Evolutionary conservation across 495 filamentous ascomycete genomes (phyloP).

Genomic region (Penicillium odoratum): DNA sequence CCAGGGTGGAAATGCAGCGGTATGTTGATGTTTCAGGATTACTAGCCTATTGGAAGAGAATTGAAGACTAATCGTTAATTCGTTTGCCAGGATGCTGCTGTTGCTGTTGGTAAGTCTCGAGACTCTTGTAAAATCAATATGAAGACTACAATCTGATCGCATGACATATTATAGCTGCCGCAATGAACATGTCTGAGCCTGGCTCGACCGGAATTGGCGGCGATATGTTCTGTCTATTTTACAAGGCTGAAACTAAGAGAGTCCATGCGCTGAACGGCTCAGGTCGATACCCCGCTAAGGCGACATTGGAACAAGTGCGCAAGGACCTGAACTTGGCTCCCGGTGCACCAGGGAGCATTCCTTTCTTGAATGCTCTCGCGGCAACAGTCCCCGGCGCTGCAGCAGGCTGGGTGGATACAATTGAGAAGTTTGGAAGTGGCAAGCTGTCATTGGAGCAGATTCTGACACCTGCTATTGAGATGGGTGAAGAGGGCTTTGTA

Average conservation of each 20-base stretch:
- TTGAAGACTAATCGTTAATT: not conserved
- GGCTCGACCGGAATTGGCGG: slow-evolving; percentile 94
- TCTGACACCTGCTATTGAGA: slow-evolving; percentile 76
- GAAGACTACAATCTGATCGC: not conserved
- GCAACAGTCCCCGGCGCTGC: slow-evolving; percentile 88
- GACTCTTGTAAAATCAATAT: not conserved
- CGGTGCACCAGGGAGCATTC: slow-evolving; percentile 63
- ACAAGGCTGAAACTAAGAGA: slow-evolving; percentile 76
- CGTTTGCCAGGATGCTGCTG: slow-evolving; percentile 75
- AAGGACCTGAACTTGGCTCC: slow-evolving; percentile 66
- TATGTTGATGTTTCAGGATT: slow-evolving; percentile 40
- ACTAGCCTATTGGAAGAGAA: not conserved
- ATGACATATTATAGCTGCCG: slow-evolving; percentile 57
- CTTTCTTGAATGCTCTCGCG: slow-evolving; percentile 73
- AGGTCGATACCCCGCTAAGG: slow-evolving; percentile 71
- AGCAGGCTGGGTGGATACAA: slow-evolving; percentile 89
- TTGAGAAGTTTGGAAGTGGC: slow-evolving; percentile 90
- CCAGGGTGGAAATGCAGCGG: slow-evolving; percentile 90
- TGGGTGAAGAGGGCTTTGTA: slow-evolving; percentile 87
- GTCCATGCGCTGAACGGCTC: slow-evolving; percentile 89
- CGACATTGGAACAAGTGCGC: slow-evolving; percentile 67
- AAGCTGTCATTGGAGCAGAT: slow-evolving; percentile 78
- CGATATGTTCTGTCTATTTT: slow-evolving; percentile 97
- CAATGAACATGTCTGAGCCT: slow-evolving; percentile 91
- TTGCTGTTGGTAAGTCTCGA: slow-evolving; percentile 67